Evolutionary conservation across 352 stramenopile species (phyloP).

Genomic region (Pythium aphanidermatum): DNA sequence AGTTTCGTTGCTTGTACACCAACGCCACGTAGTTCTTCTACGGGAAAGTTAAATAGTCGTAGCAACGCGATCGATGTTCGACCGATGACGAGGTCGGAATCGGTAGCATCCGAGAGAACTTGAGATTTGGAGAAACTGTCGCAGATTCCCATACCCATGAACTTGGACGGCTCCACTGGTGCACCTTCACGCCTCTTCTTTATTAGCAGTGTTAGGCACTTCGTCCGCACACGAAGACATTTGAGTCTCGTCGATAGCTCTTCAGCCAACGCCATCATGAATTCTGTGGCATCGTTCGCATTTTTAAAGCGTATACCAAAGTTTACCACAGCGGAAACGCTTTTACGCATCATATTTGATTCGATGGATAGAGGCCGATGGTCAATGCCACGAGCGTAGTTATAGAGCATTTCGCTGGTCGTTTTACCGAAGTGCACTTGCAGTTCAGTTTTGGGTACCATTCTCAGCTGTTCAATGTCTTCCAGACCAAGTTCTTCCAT

Average conservation of each 20-base stretch:
- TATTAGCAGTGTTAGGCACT: slow-evolving; percentile 75
- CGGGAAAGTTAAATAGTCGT: slow-evolving; percentile 47
- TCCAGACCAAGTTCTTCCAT: slow-evolving; percentile 62
- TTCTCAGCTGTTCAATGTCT: slow-evolving; percentile 53
- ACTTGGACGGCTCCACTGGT: slow-evolving; percentile 75
- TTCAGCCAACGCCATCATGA: slow-evolving; percentile 71
- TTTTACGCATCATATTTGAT: slow-evolving; percentile 74
- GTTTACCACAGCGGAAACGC: slow-evolving; percentile 89
- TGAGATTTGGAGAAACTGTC: slow-evolving; percentile 84
- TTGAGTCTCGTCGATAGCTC: slow-evolving; percentile 65
- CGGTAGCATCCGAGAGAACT: slow-evolving; percentile 44
- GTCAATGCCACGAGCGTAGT: slow-evolving; percentile 77
- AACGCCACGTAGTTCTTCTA: slow-evolving; percentile 60
- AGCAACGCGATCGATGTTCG: slow-evolving; percentile 53
- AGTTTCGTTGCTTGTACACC: slow-evolving; percentile 78
- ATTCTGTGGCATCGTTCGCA: slow-evolving; percentile 65
- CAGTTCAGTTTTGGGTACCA: slow-evolving; percentile 45
- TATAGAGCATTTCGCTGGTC: slow-evolving; percentile 62
- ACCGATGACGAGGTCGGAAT: slow-evolving; percentile 46
- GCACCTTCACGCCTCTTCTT: slow-evolving; percentile 72
- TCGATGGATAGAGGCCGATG: slow-evolving; percentile 58
- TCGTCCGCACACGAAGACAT: slow-evolving; percentile 45
- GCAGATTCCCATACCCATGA: slow-evolving; percentile 82
- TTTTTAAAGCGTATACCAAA: slow-evolving; percentile 89
- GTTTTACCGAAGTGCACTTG: slow-evolving; percentile 58